These are phyloP conservation scores for Boletellus ananas DNA, from an alignment of 768 basidiomycete genomes.

Conservation along the genomic window DNA sequence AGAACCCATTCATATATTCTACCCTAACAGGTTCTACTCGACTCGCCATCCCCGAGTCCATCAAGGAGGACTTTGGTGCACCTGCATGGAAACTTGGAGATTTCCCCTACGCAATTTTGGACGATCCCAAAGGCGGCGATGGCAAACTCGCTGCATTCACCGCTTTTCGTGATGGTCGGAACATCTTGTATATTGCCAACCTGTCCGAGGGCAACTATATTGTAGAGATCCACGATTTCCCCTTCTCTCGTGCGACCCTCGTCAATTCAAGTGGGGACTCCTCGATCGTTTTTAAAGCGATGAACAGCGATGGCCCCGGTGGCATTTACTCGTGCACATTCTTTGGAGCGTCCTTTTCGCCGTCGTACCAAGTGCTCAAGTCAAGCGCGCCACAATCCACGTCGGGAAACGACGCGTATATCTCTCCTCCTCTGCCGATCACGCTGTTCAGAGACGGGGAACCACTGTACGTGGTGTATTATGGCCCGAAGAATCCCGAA, in stretches of 20 bases:
- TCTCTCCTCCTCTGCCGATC: slow-evolving; percentile 50
- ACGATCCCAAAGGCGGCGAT: slow-evolving; percentile 23
- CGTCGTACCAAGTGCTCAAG: slow-evolving; percentile 21
- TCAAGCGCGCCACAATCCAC: slow-evolving; percentile 20
- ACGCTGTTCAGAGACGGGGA: slow-evolving; percentile 36
- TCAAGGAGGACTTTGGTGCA: slow-evolving; percentile 52
- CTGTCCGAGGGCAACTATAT: slow-evolving; percentile 23
- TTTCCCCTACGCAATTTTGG: slow-evolving; percentile 46
- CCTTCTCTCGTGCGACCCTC: slow-evolving; percentile 29
- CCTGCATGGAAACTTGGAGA: slow-evolving; percentile 55
- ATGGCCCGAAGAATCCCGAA: slow-evolving; percentile 61
- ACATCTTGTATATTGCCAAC: slow-evolving; percentile 32
- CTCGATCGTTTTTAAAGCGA: slow-evolving; percentile 33
- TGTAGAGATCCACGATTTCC: slow-evolving; percentile 28
- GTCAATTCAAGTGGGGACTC: slow-evolving; percentile 24
- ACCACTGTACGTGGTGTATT: slow-evolving; percentile 60
- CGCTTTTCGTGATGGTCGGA: slow-evolving; percentile 33
- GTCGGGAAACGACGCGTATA: slow-evolving; percentile 20
- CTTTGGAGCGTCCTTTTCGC: slow-evolving; percentile 19
- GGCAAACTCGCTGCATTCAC: slow-evolving; percentile 26
- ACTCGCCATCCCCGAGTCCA: slow-evolving; percentile 35
- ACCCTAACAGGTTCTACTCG: slow-evolving; percentile 26
- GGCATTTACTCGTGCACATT: slow-evolving; percentile 31
- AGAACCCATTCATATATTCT: slow-evolving; percentile 62
- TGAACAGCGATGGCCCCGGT: slow-evolving; percentile 29